Evolutionary conservation across 1,284 basidiomycete species (phyloP).

Genomic region (Serendipita sp.): DNA sequence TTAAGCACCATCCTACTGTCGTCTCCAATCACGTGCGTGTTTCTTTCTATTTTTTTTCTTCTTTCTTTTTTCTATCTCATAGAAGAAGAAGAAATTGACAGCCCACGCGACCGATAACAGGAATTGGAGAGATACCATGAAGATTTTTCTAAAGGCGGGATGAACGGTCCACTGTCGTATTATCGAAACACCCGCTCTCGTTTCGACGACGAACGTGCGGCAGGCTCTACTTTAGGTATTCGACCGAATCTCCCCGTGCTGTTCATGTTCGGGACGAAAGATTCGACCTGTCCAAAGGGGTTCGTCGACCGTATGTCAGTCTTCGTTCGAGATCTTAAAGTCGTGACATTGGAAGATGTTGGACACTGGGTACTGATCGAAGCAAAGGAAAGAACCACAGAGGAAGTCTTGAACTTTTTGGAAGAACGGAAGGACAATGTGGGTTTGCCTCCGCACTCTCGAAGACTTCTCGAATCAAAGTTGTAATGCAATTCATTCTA

Average conservation of each 20-base stretch:
- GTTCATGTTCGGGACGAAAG: constrained; percentile 43
- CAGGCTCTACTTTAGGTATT: neutral
- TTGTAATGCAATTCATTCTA: neutral
- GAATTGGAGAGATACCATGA: constrained; percentile 37
- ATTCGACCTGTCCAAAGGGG: constrained; percentile 24
- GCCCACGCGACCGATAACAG: constrained; percentile 20
- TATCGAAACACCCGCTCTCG: constrained; percentile 44
- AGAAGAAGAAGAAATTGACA: neutral
- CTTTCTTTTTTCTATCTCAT: too few relatives aligned
- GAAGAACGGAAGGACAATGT: constrained; percentile 12
- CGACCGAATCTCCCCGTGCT: constrained; percentile 37
- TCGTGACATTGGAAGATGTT: constrained; percentile 33
- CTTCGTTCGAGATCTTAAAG: constrained; percentile 29
- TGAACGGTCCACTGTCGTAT: constrained; percentile 56
- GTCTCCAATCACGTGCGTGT: neutral
- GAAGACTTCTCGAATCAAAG: neutral
- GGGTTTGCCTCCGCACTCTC: neutral
- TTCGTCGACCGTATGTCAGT: constrained; percentile 26
- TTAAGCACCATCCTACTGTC: neutral
- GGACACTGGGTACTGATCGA: constrained; percentile 61
- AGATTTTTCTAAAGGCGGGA: constrained; percentile 31
- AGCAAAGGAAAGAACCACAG: constrained; percentile 35
- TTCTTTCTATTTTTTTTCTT: too few relatives aligned
- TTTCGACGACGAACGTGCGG: constrained; percentile 46
- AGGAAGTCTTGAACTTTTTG: constrained; percentile 35